Percentiles rank a stretch among this genome's conserved stretches.
phyloP scores from a whole-genome alignment of 148 eudicot species.

The Spergularia bocconei region DNA sequence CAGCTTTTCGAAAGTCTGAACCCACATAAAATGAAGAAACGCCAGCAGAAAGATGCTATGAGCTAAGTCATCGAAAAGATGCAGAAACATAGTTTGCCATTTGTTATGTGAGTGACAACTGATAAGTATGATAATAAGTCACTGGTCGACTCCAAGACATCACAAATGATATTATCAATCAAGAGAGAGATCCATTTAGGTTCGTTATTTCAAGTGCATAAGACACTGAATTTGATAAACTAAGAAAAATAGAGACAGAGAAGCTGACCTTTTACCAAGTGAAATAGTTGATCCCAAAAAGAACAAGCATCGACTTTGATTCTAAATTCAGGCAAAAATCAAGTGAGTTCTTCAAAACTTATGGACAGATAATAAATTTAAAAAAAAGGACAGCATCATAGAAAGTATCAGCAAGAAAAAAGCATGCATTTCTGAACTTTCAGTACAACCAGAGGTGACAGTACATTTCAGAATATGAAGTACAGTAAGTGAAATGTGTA shows the following conservation, averaged over 20 bases:
- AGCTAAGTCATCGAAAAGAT: no score
- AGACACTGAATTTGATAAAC: background rate
- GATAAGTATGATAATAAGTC: no score
- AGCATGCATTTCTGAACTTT: background rate
- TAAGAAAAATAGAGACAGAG: background rate
- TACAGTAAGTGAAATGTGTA: background rate
- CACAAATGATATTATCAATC: no score
- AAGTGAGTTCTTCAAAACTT: background rate
- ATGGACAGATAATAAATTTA: no score
- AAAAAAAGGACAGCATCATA: conserved; percentile 2
- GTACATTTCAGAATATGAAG: background rate
- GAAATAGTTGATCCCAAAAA: background rate
- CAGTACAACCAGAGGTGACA: background rate
- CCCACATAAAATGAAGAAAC: no score
- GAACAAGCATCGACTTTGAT: background rate
- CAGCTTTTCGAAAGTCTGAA: no score
- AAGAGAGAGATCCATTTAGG: no score
- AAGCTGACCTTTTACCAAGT: background rate
- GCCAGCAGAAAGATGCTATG: no score
- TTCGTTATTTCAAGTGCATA: no score
- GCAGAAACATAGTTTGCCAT: no score
- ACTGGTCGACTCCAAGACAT: no score
- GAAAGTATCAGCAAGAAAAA: background rate
- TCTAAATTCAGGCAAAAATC: background rate
- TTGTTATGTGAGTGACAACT: no score